These are phyloP conservation scores for Casuarina cunninghamiana DNA, from an alignment of 306 rosid genomes.

Conservation along the genomic window DNA sequence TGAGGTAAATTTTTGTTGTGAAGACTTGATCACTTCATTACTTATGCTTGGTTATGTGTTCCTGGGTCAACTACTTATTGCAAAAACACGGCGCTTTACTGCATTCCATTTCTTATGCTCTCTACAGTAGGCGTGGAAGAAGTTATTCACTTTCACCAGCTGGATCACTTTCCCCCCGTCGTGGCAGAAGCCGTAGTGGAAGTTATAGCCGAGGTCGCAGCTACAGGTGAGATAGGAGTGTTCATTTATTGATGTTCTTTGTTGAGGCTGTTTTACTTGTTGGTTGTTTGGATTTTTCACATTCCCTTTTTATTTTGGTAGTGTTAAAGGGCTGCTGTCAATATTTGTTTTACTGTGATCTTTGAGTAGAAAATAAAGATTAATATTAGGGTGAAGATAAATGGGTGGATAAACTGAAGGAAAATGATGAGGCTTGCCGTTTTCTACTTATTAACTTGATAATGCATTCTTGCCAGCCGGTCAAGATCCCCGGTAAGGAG, in stretches of 20 bases:
- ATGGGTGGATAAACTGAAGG: background rate
- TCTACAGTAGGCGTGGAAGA: constrained; percentile 38
- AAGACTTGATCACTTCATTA: background rate
- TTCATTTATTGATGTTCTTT: background rate
- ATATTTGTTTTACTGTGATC: too few species aligned
- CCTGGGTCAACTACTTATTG: background rate
- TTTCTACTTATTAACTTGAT: background rate
- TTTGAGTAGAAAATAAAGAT: too few species aligned
- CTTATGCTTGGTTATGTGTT: background rate
- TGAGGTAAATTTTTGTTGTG: constrained; percentile 39
- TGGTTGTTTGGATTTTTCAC: background rate
- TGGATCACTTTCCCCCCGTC: constrained; percentile 65
- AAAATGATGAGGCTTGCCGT: background rate
- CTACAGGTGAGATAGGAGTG: constrained; percentile 48
- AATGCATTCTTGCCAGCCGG: constrained; percentile 45
- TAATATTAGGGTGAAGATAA: too few species aligned
- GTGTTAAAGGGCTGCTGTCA: too few species aligned
- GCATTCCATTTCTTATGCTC: constrained; percentile 1
- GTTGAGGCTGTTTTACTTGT: background rate
- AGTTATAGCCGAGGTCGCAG: constrained; percentile 78
- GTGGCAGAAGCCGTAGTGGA: constrained; percentile 61
- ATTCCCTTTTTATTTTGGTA: too few species aligned
- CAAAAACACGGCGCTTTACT: background rate
- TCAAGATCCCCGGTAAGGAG: constrained; percentile 68
- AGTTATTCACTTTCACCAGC: constrained; percentile 52